Evolutionary conservation across 78 protist genomes (phyloP), one percentile per base, ranked within the genome.

Genomic region (Trichosphaerium sp.): DNA sequence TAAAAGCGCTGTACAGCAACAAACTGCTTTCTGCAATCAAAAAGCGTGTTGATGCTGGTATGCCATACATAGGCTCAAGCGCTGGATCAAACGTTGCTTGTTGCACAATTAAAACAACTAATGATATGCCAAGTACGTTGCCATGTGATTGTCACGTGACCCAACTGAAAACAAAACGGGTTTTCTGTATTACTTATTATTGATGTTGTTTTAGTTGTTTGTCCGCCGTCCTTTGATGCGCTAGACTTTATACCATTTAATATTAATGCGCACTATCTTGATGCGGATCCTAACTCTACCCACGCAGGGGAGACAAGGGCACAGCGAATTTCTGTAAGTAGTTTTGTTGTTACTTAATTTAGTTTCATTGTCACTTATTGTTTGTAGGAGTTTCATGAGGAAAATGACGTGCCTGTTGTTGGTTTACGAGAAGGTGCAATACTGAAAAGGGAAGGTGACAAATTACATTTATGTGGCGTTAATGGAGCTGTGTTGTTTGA

Each of bases 11-110:
- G 44, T 37, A 61, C 23, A 12, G 42, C 37, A 6, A 6, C 35
- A 12, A 39, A 34, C 3, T 61, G 47, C 6, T 61, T 18, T 8
- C 40, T 7, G 49, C 14, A 31, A 61, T 61, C 23, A 47, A 32
- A 3, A 32, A 4, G 47, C 47, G 47, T 6, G 67, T 61, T 32
- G 23, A 7, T 11, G 67, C 34, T 15, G 67, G 47, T 29, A 61
- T 34, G 67, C 67, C 47, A 32, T 61, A 61, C 67, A 34, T 61
- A 7, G 67, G 67, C 31, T 11, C 67, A 32, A 39, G 51, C 26
- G 67, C 67, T 14, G 67, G 67, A 7, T 43, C 48, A 37, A 61
- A 61, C 47, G 49, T 61, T 4, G 67, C 67, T 4, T 11, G 47
- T 21, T 5, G 8, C 14, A 3, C 35, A 31, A 15, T 61, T 21